Evolutionary conservation across 768 basidiomycete genomes (phyloP).

Genomic region (Hygrocybe coccinea): DNA sequence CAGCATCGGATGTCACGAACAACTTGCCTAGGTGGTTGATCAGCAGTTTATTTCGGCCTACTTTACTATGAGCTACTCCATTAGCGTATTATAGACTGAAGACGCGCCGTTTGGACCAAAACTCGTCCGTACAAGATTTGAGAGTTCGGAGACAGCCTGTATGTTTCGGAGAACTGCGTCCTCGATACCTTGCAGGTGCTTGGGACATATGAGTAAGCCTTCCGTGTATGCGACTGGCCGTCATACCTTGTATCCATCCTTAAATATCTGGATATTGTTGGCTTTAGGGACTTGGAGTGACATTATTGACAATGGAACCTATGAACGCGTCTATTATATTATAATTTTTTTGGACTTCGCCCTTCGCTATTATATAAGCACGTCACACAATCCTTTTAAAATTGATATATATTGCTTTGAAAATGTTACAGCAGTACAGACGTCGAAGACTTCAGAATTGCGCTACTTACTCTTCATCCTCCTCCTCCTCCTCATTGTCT

Average conservation of each 20-base stretch:
- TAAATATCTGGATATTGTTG: conserved; percentile 88
- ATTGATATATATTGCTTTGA: too few species aligned
- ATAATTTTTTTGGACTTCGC: too few species aligned
- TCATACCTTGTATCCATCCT: conserved; percentile 89
- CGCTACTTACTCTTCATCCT: too few species aligned
- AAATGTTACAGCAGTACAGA: too few species aligned
- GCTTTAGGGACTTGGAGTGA: conserved; percentile 91
- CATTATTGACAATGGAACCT: conserved; percentile 43
- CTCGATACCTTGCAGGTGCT: conserved; percentile 75
- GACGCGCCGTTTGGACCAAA: conserved; percentile 91
- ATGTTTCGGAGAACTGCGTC: conserved; percentile 97
- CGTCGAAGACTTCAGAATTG: too few species aligned
- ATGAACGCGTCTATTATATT: too few species aligned
- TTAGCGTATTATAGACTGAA: conserved; percentile 7
- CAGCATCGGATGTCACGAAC: conserved; percentile 98
- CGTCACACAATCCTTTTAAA: too few species aligned
- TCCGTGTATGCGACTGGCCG: background rate
- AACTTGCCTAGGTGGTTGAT: conserved; percentile 95
- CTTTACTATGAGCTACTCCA: background rate
- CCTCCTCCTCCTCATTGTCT: too few species aligned
- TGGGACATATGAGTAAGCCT: background rate
- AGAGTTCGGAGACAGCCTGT: conserved; percentile 90
- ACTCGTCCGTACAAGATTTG: conserved; percentile 91
- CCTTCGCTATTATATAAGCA: too few species aligned
- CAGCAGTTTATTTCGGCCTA: conserved; percentile 94